These are phyloP conservation scores for Scedosporium apiospermum DNA, from an alignment of 2,329 filamentous ascomycete species.

Conservation along the genomic window DNA sequence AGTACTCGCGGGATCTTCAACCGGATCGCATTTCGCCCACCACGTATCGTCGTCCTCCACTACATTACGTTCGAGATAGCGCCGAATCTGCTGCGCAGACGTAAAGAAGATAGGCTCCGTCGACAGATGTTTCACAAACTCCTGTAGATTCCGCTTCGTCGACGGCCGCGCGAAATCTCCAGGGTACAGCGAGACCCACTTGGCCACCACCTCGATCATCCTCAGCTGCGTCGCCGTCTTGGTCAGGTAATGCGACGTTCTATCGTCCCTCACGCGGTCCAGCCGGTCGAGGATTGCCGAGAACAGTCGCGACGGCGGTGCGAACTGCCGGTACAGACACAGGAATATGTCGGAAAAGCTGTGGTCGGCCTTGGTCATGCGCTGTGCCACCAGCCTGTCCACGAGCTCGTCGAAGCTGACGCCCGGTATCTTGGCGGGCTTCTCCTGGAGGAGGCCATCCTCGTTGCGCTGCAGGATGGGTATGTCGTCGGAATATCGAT, in stretches of 20 bases:
- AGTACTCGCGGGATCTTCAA: slow-evolving; percentile 21
- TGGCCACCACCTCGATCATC: slow-evolving; percentile 73
- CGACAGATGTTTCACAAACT: slow-evolving; percentile 67
- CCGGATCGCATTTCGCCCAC: slow-evolving; percentile 77
- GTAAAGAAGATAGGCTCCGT: slow-evolving; percentile 73
- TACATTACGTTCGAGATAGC: slow-evolving; percentile 62
- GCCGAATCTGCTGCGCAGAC: slow-evolving; percentile 75
- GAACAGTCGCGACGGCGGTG: slow-evolving; percentile 69
- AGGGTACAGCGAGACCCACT: slow-evolving; percentile 84
- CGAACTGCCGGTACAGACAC: slow-evolving; percentile 89
- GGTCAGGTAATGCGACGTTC: slow-evolving; percentile 58
- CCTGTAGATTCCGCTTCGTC: slow-evolving; percentile 62
- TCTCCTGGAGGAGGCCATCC: slow-evolving; percentile 35
- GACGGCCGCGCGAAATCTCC: slow-evolving; percentile 80
- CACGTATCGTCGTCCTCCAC: slow-evolving; percentile 83
- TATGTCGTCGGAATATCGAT: slow-evolving; percentile 56
- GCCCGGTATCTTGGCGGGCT: slow-evolving; percentile 39
- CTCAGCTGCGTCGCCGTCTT: slow-evolving; percentile 75
- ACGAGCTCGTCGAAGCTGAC: slow-evolving; percentile 64
- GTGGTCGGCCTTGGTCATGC: slow-evolving; percentile 75
- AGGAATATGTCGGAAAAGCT: slow-evolving; percentile 87
- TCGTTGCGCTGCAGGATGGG: slow-evolving; percentile 59
- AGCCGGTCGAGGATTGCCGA: slow-evolving; percentile 69
- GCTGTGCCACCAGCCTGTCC: slow-evolving; percentile 73
- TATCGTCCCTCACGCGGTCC: slow-evolving; percentile 59